Conservation (phyloP, 2,329 filamentous ascomycete genomes). For the Colletotrichum truncatum region DNA sequence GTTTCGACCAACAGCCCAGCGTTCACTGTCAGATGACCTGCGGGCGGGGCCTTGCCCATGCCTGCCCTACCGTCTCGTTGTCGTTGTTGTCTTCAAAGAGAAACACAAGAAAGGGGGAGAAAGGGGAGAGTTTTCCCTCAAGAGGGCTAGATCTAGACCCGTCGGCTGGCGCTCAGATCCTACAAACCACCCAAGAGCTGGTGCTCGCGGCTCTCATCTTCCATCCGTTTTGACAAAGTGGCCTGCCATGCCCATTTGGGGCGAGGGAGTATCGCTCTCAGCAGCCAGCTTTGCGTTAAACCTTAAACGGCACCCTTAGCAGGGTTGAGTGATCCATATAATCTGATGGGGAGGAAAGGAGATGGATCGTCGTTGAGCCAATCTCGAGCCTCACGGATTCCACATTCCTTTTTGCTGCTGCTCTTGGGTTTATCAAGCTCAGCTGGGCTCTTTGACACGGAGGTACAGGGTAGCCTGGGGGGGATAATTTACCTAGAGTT, state of each 20-base stretch:
- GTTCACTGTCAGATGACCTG: constrained; percentile 3
- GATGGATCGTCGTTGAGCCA: constrained; percentile 1
- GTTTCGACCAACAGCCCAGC: background rate
- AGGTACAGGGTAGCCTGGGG: background rate
- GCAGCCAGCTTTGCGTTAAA: background rate
- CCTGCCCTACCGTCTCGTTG: background rate
- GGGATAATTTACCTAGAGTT: background rate
- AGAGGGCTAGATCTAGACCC: background rate
- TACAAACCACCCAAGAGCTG: background rate
- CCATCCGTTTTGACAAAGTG: background rate
- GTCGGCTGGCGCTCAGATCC: background rate
- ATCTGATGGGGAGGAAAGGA: constrained; percentile 2
- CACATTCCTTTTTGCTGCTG: background rate
- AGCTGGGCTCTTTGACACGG: no score
- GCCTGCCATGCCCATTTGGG: background rate
- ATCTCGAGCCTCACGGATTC: background rate
- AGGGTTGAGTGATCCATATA: background rate
- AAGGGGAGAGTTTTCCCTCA: no score
- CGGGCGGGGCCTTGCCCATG: background rate
- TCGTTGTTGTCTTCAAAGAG: constrained; percentile 3
- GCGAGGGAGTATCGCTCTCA: background rate
- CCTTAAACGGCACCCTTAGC: background rate
- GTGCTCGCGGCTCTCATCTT: background rate
- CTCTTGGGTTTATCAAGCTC: no score
- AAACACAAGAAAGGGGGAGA: background rate